Conservation (phyloP, 2,329 filamentous ascomycete species). For the Davidsoniella neocaledoniae region DNA sequence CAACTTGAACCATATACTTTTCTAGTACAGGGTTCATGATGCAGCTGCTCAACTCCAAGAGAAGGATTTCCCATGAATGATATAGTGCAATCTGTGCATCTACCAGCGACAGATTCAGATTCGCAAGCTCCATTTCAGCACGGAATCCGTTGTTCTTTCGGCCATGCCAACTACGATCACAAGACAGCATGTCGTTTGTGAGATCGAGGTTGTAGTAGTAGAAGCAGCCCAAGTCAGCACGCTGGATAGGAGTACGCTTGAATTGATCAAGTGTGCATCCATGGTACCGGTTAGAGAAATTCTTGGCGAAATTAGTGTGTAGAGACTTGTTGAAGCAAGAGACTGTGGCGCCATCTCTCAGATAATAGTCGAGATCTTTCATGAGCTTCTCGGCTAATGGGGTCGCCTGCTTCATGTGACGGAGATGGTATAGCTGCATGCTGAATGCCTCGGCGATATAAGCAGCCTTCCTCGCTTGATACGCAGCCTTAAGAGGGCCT, state of each 20-base stretch:
- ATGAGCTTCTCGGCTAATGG: slow-evolving; percentile 54
- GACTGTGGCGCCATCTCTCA: slow-evolving; percentile 62
- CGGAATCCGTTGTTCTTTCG: slow-evolving; percentile 55
- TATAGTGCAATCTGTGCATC: slow-evolving; percentile 82
- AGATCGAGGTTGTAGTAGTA: slow-evolving; percentile 76
- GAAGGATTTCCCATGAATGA: slow-evolving; percentile 75
- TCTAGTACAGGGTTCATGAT: slow-evolving; percentile 39
- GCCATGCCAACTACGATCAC: slow-evolving; percentile 64
- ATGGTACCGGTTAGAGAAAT: slow-evolving; percentile 64
- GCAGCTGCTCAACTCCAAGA: slow-evolving; percentile 62
- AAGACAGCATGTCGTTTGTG: slow-evolving; percentile 58
- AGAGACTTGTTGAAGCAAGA: slow-evolving; percentile 74
- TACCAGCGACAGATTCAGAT: slow-evolving; percentile 78
- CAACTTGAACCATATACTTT: slow-evolving; percentile 55
- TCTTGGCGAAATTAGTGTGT: slow-evolving; percentile 69
- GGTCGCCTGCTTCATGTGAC: slow-evolving; percentile 53
- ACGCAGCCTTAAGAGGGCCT: slow-evolving; percentile 31
- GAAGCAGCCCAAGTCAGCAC: slow-evolving; percentile 49
- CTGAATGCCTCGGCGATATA: slow-evolving; percentile 76
- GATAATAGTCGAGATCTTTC: slow-evolving; percentile 60
- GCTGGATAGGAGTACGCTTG: slow-evolving; percentile 54
- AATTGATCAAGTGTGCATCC: slow-evolving; percentile 61
- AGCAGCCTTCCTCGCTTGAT: slow-evolving; percentile 56
- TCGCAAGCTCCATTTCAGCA: slow-evolving; percentile 70
- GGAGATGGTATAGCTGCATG: slow-evolving; percentile 75